Base-by-base conservation (phyloP, 805 yeast genomes). In the Starmerella vaccinii region DNA sequence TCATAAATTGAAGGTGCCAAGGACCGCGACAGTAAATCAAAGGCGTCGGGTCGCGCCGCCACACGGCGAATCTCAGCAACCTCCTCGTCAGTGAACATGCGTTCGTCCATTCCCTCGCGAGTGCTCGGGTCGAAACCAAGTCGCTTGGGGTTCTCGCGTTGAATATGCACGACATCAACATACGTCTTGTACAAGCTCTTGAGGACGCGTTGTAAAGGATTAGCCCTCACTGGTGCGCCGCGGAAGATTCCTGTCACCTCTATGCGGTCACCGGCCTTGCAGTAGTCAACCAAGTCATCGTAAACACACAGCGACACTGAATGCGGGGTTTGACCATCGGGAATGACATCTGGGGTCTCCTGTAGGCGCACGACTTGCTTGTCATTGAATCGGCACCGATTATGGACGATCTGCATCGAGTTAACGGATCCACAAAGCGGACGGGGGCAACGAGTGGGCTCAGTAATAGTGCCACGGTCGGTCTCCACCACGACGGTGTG, bases 291-390 rank as follows among this genome's bases (percentile, higher is more conserved):
- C 54, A 92, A 73, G 65, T 92, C 97, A 67, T 92, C 98, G 64
- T 90, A 92, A 1, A 86, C 95, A 71, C 96, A 87, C 26, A 92
- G 71, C 6, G 95, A 86, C 44, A 92, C 85, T 13, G 96, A 82
- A 67, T 92, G 98, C 1, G 98, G 98, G 2, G 98, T 92, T 68
- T 92, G 98, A 16, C 98, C 98, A 68, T 85, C 97, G 4, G 98
- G 98, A 15, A 90, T 95, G 55, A 80, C 74, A 66, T 92, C 98
- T 0, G 96, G 96, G 0, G 95, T 88, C 67, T 92, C 98, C 68
- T 92, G 98, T 38, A 92, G 71, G 61, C 86, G 85, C 58, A 92
- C 80, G 26, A 92, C 90, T 68, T 92, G 99, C 63, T 90, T 92
- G 67, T 92, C 97, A 23, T 95, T 92, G 68, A 90, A 92, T 0